Percentiles rank a stretch among this genome's conserved stretches.
These are phyloP conservation scores for Carex pumila DNA, from an alignment of 176 grass and related monocot genomes.

Conservation along the genomic window DNA sequence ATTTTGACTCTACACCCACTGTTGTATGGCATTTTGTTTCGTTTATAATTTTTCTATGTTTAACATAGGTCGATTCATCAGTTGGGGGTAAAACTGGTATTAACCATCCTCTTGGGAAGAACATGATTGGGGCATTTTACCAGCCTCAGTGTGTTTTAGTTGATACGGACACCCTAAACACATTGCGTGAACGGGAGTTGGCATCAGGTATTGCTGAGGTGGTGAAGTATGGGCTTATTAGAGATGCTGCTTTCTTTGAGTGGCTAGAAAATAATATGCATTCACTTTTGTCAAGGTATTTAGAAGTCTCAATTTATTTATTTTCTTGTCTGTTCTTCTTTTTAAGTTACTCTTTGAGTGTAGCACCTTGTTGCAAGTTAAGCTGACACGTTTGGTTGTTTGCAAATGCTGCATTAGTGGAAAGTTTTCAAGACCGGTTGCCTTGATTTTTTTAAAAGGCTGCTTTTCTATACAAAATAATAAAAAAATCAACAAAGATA, in stretches of 20 bases:
- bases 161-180: slow-evolving; percentile 80
- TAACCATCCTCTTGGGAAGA: slow-evolving; percentile 81
- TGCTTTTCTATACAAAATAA: background rate
- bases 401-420: background rate
- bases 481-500: background rate
- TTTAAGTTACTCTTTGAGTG: background rate
- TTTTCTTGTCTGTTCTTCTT: background rate
- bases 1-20: background rate
- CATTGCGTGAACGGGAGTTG: slow-evolving; percentile 69
- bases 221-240: slow-evolving; percentile 93
- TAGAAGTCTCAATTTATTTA: background rate
- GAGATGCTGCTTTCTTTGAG: slow-evolving; percentile 84
- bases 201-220: slow-evolving; percentile 86
- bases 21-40: background rate
- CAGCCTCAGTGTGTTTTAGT: slow-evolving; percentile 87
- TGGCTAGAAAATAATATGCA: slow-evolving; percentile 95
- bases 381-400: background rate
- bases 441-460: background rate
- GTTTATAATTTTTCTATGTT: background rate
- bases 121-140: slow-evolving; percentile 86
- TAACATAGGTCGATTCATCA: slow-evolving; percentile 76
- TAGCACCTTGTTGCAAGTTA: background rate
- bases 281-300: slow-evolving; percentile 63
- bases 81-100: slow-evolving; percentile 94
- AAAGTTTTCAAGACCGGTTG: background rate